Evolutionary conservation across 805 yeast genomes (phyloP).

Genomic region (Wickerhamiella sergipiensis): DNA sequence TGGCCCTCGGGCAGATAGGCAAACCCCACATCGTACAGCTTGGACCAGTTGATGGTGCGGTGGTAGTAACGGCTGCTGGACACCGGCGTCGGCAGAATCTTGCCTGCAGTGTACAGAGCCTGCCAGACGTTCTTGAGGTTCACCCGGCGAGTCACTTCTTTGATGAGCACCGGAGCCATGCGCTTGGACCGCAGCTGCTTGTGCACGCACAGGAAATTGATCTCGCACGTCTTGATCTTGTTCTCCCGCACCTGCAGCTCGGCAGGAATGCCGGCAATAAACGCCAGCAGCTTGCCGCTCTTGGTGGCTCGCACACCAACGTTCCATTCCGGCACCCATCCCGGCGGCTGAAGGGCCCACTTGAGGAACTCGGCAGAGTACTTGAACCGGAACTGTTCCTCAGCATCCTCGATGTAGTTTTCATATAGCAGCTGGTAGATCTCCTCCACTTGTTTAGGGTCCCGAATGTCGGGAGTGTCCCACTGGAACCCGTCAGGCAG

Average conservation of each 20-base stretch:
- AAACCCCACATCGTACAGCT: slow-evolving; percentile 80
- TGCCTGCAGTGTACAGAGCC: slow-evolving; percentile 89
- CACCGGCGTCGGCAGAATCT: slow-evolving; percentile 83
- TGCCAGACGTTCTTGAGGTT: slow-evolving; percentile 82
- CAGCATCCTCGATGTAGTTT: slow-evolving; percentile 89
- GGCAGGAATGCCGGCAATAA: slow-evolving; percentile 82
- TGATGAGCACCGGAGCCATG: slow-evolving; percentile 84
- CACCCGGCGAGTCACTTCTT: slow-evolving; percentile 87
- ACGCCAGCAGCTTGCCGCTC: slow-evolving; percentile 71
- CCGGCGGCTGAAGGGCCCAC: slow-evolving; percentile 94
- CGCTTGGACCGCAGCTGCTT: slow-evolving; percentile 88
- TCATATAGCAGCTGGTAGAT: slow-evolving; percentile 69
- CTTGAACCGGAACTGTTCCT: slow-evolving; percentile 82
- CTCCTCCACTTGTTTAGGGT: slow-evolving; percentile 49
- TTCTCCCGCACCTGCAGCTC: slow-evolving; percentile 45
- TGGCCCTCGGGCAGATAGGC: slow-evolving; percentile 61
- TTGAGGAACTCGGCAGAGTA: slow-evolving; percentile 69
- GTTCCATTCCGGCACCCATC: slow-evolving; percentile 80
- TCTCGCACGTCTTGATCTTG: slow-evolving; percentile 44
- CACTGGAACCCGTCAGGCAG: slow-evolving; percentile 76
- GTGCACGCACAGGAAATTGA: slow-evolving; percentile 88
- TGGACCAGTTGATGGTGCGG: slow-evolving; percentile 87
- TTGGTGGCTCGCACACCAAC: slow-evolving; percentile 81
- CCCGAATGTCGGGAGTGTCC: slow-evolving; percentile 58
- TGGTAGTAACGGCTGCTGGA: slow-evolving; percentile 82